phyloP scores from a whole-genome alignment of 2,329 filamentous ascomycete species.

The Cladosporium halotolerans region DNA sequence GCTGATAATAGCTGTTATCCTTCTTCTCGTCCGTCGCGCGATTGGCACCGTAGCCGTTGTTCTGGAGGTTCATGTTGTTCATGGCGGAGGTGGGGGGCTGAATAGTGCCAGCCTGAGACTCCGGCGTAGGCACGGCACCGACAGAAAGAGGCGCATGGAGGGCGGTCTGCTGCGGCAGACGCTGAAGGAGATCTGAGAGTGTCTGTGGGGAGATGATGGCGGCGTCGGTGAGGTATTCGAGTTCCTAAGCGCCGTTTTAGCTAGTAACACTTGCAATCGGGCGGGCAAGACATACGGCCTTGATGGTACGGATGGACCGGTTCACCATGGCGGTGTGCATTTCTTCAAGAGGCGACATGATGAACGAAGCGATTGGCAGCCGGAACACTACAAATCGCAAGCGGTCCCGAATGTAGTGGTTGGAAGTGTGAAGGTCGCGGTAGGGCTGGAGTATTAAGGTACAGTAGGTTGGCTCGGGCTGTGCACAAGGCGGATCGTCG shows the following conservation, averaged over 20 bases:
- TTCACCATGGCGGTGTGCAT: slow-evolving; percentile 61
- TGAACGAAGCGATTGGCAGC: not conserved
- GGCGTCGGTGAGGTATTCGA: slow-evolving; percentile 80
- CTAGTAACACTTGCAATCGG: slow-evolving; percentile 14
- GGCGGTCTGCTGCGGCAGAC: slow-evolving; percentile 66
- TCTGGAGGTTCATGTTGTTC: slow-evolving; percentile 27
- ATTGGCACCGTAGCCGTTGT: slow-evolving; percentile 13
- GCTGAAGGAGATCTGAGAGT: slow-evolving; percentile 66
- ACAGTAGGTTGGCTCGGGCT: too few species aligned
- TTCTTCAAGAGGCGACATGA: slow-evolving; percentile 33
- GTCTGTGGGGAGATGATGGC: slow-evolving; percentile 68
- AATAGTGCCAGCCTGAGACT: slow-evolving; percentile 15
- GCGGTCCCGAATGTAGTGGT: too few species aligned
- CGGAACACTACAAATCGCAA: too few species aligned
- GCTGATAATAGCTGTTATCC: slow-evolving; percentile 33
- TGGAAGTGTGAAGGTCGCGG: too few species aligned
- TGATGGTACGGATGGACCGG: slow-evolving; percentile 79
- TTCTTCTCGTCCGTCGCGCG: slow-evolving; percentile 30
- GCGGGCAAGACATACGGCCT: slow-evolving; percentile 56
- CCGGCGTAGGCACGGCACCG: slow-evolving; percentile 29
- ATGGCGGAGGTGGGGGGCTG: slow-evolving; percentile 24
- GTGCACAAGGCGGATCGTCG: too few species aligned
- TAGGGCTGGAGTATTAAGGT: too few species aligned
- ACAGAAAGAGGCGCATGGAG: slow-evolving; percentile 39
- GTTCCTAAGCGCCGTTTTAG: slow-evolving; percentile 55